These are phyloP conservation scores for Fusarium sp. DNA, from an alignment of 2,329 filamentous ascomycete genomes.

Conservation along the genomic window DNA sequence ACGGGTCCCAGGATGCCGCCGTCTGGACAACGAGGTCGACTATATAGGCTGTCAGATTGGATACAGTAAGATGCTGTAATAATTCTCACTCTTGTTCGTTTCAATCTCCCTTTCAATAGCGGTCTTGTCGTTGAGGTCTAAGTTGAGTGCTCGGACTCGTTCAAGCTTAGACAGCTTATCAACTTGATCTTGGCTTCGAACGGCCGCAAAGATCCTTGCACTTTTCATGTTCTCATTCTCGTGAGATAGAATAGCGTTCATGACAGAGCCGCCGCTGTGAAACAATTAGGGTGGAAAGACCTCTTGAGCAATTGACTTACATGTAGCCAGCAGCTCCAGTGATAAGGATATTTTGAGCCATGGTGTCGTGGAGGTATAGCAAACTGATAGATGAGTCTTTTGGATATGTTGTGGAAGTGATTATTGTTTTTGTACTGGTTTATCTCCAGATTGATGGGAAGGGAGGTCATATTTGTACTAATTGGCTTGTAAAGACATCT, in stretches of 20 bases:
- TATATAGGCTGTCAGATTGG: slow-evolving; percentile 29
- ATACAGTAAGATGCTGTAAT: rapidly evolving
- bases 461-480: background rate
- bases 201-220: slow-evolving; percentile 50
- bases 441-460: background rate
- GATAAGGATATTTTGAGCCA: slow-evolving; percentile 50
- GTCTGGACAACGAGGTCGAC: slow-evolving; percentile 55
- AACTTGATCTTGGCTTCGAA: slow-evolving; percentile 52
- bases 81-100: slow-evolving; percentile 45
- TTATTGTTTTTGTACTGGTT: background rate
- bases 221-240: slow-evolving; percentile 39
- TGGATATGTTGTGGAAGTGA: background rate
- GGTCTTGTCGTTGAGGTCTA: slow-evolving; percentile 51
- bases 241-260: slow-evolving; percentile 50
- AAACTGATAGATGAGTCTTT: background rate
- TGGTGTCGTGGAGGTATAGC: background rate
- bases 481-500: too few species aligned
- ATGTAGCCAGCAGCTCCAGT: slow-evolving; percentile 55
- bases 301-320: slow-evolving; percentile 11
- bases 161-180: slow-evolving; percentile 48
- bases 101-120: slow-evolving; percentile 40
- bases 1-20: slow-evolving; percentile 49
- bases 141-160: slow-evolving; percentile 48
- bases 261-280: slow-evolving; percentile 53
- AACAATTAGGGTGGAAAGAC: background rate